phyloP scores from a whole-genome alignment of 2,329 filamentous ascomycete species.

The Penicillium sumatraense region DNA sequence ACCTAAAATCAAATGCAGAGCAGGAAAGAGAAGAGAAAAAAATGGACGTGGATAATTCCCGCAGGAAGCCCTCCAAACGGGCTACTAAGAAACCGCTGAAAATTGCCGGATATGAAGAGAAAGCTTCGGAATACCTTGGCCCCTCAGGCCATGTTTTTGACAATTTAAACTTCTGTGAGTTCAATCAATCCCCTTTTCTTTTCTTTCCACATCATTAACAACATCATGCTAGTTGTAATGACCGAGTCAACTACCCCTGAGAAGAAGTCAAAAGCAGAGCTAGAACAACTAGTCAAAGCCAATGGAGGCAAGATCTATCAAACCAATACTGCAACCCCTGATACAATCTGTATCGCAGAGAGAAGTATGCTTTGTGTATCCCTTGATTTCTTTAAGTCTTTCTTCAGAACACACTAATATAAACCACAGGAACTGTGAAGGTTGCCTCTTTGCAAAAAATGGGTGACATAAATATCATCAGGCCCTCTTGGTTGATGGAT shows the following conservation, averaged over 20 bases:
- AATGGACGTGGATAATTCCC: constrained; percentile 70
- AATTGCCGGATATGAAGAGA: constrained; percentile 71
- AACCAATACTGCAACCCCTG: constrained; percentile 64
- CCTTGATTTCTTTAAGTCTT: not conserved
- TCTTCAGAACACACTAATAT: constrained; percentile 13
- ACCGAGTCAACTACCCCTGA: constrained; percentile 72
- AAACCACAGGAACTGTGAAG: constrained; percentile 64
- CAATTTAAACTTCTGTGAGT: constrained; percentile 72
- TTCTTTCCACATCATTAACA: constrained; percentile 5
- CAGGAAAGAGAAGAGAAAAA: constrained; percentile 73
- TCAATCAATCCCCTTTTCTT: not conserved
- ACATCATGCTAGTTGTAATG: constrained; percentile 60
- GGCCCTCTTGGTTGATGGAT: constrained; percentile 81
- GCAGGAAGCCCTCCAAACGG: constrained; percentile 67
- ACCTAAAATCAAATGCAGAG: constrained; percentile 71
- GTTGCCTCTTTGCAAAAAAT: constrained; percentile 80
- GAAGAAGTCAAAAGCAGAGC: constrained; percentile 76
- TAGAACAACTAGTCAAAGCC: constrained; percentile 80
- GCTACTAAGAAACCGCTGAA: constrained; percentile 68
- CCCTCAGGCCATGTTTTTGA: constrained; percentile 70
- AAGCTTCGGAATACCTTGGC: constrained; percentile 58
- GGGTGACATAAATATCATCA: constrained; percentile 72
- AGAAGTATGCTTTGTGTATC: constrained; percentile 55
- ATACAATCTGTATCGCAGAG: constrained; percentile 77
- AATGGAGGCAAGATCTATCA: constrained; percentile 83